A percentile compares a stretch with the other conserved stretches of the same genome.
Evolutionary conservation across 306 rosid species (phyloP).

Genomic region (Vigna hirtella): DNA sequence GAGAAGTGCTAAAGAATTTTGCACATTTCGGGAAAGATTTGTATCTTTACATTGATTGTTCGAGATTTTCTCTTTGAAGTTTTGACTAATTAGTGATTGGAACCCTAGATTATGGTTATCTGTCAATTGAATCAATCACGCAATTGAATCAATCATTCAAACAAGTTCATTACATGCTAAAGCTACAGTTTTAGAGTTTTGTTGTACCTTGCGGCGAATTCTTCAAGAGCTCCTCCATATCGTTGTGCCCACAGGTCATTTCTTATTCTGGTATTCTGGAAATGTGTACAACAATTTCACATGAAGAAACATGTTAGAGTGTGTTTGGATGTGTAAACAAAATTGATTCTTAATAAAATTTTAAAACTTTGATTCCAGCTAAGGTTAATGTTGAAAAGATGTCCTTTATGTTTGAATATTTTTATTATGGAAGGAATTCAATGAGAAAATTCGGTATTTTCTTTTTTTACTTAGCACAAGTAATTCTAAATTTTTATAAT

Average conservation of each 20-base stretch:
- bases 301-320: background rate
- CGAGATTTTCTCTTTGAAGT: constrained; percentile 7
- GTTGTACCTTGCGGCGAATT: background rate
- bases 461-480: too few relatives aligned
- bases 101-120: too few relatives aligned
- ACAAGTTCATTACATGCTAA: background rate
- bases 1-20: constrained; percentile 18
- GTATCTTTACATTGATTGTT: background rate
- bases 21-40: background rate
- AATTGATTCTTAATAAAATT: too few relatives aligned
- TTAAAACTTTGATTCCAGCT: too few relatives aligned
- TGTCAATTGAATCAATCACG: too few relatives aligned
- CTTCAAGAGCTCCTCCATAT: background rate
- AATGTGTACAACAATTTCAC: background rate
- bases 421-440: too few relatives aligned
- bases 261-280: background rate
- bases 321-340: too few relatives aligned
- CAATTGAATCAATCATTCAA: constrained; percentile 6
- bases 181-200: background rate
- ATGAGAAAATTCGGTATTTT: too few relatives aligned
- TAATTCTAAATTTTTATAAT: too few relatives aligned
- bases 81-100: constrained; percentile 28
- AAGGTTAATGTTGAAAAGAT: too few relatives aligned
- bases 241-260: background rate
- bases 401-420: too few relatives aligned